Evolutionary conservation across 495 filamentous ascomycete genomes (phyloP).

Genomic region (Neurospora sp.): DNA sequence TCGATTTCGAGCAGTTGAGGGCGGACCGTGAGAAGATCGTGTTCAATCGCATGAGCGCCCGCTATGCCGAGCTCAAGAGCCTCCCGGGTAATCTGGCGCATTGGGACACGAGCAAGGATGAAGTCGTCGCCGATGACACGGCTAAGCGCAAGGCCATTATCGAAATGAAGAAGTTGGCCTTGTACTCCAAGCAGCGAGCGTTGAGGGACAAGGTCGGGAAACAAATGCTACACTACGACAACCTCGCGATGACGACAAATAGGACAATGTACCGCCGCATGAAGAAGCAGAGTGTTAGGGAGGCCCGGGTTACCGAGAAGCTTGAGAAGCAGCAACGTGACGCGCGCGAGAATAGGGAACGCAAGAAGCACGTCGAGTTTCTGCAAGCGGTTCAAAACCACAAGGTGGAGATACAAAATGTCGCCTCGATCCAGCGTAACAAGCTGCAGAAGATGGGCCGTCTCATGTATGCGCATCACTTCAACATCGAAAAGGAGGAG

Average conservation of each 20-base stretch:
- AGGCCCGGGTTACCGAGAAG: conserved; percentile 95
- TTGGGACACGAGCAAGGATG: conserved; percentile 70
- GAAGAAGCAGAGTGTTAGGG: conserved; percentile 94
- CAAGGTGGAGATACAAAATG: conserved; percentile 33
- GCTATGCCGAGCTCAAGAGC: conserved; percentile 71
- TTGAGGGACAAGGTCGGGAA: conserved; percentile 76
- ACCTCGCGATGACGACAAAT: conserved; percentile 90
- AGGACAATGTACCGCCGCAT: conserved; percentile 78
- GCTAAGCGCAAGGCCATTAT: conserved; percentile 84
- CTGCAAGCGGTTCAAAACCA: conserved; percentile 58
- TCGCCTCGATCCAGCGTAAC: conserved; percentile 28
- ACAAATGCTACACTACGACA: conserved; percentile 87
- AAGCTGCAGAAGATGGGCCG: conserved; percentile 79
- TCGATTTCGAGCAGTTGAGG: conserved; percentile 70
- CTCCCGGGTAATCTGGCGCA: conserved; percentile 71
- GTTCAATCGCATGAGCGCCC: conserved; percentile 77
- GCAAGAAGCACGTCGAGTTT: conserved; percentile 91
- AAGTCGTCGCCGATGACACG: conserved; percentile 63
- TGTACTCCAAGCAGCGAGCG: conserved; percentile 75
- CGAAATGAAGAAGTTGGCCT: conserved; percentile 77
- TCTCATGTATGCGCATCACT: conserved; percentile 77
- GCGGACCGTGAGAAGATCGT: conserved; percentile 79
- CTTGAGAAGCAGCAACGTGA: conserved; percentile 97
- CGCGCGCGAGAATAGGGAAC: conserved; percentile 84
- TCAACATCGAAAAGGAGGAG: conserved; percentile 97